Conservation (phyloP, 2,329 filamentous ascomycete species). For the Purpureocillium takamizusanense region DNA sequence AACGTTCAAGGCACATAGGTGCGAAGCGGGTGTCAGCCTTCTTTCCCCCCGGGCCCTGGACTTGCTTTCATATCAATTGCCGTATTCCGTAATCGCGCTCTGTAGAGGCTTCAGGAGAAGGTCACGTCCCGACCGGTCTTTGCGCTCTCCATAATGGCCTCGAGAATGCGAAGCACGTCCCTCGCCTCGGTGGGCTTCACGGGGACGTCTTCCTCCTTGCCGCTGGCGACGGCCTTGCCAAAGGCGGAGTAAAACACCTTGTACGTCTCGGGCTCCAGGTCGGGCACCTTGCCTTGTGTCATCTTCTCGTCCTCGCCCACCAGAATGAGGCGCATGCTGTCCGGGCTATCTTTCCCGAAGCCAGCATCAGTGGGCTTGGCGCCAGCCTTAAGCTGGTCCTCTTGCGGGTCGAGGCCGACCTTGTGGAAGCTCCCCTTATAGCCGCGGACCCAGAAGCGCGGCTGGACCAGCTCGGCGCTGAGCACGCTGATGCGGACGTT, state of each 20-base stretch:
- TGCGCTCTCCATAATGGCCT: slow-evolving; percentile 41
- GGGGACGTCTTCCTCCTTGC: slow-evolving; percentile 40
- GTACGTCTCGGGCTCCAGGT: slow-evolving; percentile 59
- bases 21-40: no score
- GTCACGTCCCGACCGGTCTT: slow-evolving; percentile 35
- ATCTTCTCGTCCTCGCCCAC: slow-evolving; percentile 42
- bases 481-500: slow-evolving; percentile 62
- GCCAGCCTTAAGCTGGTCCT: slow-evolving; percentile 62
- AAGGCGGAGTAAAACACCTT: slow-evolving; percentile 54
- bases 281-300: slow-evolving; percentile 41
- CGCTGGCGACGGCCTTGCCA: slow-evolving; percentile 35
- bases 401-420: slow-evolving; percentile 61
- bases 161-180: slow-evolving; percentile 44
- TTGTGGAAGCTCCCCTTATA: slow-evolving; percentile 69
- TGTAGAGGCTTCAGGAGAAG: slow-evolving; percentile 13
- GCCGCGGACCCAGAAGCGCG: slow-evolving; percentile 70
- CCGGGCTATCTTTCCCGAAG: slow-evolving; percentile 57
- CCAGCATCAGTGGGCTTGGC: slow-evolving; percentile 48
- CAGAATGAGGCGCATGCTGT: slow-evolving; percentile 50
- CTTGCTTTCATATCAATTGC: no score
- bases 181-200: slow-evolving; percentile 43
- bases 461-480: slow-evolving; percentile 59
- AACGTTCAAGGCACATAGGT: no score
- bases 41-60: no score
- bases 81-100: no score